Conservation (phyloP, 208 protist genomes). For the Phytomonas serpens region DNA sequence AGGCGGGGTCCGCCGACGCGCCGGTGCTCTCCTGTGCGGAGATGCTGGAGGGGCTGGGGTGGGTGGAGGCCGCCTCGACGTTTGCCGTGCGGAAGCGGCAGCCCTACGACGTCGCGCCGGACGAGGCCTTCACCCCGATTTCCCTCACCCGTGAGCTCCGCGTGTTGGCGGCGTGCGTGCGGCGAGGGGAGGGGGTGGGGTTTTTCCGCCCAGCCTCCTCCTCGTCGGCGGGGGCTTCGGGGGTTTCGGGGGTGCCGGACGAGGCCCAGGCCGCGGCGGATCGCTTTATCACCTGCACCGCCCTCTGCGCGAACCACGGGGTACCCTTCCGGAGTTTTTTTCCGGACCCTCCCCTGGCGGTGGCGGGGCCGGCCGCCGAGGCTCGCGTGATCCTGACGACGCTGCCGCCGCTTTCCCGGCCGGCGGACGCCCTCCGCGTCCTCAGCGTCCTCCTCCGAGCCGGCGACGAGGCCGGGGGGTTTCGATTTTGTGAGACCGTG, state of each 20-base stretch:
- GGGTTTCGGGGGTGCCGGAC: background rate
- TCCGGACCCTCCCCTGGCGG: background rate
- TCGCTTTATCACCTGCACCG: constrained; percentile 45
- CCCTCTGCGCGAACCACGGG: constrained; percentile 53
- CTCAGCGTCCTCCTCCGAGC: constrained; percentile 27
- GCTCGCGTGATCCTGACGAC: constrained; percentile 8
- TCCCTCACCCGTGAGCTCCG: constrained; percentile 51
- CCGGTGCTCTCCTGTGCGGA: constrained; percentile 24
- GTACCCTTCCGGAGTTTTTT: constrained; percentile 53
- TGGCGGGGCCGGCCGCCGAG: background rate
- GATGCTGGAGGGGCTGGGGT: constrained; percentile 71
- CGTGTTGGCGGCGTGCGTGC: constrained; percentile 30
- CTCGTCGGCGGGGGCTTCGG: too few relatives aligned
- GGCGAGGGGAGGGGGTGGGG: background rate
- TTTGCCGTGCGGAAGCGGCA: constrained; percentile 63
- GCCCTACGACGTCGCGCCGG: constrained; percentile 38
- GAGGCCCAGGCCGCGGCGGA: constrained; percentile 14
- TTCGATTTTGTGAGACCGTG: constrained; percentile 19
- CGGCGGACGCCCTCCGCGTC: constrained; percentile 38
- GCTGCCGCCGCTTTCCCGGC: constrained; percentile 9
- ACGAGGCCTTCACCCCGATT: constrained; percentile 47
- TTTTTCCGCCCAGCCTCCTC: too few relatives aligned
- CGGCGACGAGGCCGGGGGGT: background rate
- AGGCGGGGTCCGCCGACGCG: background rate
- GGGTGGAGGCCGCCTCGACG: constrained; percentile 76